phyloP scores from a whole-genome alignment of 352 stramenopile genomes.

The Pythium brassicae region DNA sequence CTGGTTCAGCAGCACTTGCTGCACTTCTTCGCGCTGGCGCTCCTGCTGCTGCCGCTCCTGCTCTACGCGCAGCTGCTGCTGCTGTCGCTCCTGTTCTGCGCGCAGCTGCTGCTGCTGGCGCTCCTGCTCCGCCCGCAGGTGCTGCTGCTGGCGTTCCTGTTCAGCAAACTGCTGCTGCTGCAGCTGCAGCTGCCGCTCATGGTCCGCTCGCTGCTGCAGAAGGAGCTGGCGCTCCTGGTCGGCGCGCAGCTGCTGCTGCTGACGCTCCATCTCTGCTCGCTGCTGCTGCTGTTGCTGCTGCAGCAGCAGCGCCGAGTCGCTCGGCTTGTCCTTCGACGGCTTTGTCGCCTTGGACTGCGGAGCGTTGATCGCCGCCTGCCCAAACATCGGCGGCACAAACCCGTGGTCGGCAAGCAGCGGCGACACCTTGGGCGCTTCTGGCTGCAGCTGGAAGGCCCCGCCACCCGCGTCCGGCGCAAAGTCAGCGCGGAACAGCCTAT shows the following conservation, averaged over 20 bases:
- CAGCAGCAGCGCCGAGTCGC: slow-evolving; percentile 3
- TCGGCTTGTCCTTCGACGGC: not conserved
- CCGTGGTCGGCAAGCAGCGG: not conserved
- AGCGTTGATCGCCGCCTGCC: too few relatives aligned
- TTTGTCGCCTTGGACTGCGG: too few relatives aligned
- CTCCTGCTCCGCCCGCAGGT: slow-evolving; percentile 1
- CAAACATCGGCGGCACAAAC: not conserved
- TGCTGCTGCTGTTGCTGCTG: slow-evolving; percentile 9
- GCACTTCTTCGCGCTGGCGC: slow-evolving; percentile 23
- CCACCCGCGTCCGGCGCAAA: not conserved
- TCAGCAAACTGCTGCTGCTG: not conserved
- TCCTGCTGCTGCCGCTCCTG: slow-evolving; percentile 12
- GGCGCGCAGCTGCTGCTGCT: not conserved
- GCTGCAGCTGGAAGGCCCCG: slow-evolving; percentile 2
- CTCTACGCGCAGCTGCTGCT: slow-evolving; percentile 18
- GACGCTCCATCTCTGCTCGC: not conserved
- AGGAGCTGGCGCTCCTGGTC: slow-evolving; percentile 3
- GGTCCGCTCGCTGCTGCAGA: not conserved
- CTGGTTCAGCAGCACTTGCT: slow-evolving; percentile 39
- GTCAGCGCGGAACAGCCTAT: not conserved
- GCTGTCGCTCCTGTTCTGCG: not conserved
- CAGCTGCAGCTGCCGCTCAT: slow-evolving; percentile 1
- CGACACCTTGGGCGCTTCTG: not conserved
- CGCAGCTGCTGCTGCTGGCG: not conserved
- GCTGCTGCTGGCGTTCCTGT: not conserved